Percentiles rank a stretch among this genome's conserved stretches.
Evolutionary conservation across 2,329 filamentous ascomycete species (phyloP).

Genomic region (Beauveria sp.): DNA sequence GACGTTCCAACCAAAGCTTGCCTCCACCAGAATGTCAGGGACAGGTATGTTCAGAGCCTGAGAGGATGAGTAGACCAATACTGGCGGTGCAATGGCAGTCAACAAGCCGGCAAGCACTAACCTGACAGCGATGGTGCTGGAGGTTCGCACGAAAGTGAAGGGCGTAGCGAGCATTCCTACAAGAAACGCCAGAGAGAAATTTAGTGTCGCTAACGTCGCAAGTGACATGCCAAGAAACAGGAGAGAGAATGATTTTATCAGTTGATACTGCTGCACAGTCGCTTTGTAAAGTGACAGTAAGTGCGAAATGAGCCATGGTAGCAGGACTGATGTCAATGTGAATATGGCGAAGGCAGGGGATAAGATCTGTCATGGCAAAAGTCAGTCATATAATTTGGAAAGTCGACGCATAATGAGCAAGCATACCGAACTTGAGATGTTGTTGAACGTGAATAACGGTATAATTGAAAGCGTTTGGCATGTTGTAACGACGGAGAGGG

Average conservation of each 20-base stretch:
- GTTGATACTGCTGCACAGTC: constrained; percentile 61
- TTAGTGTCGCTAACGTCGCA: constrained; percentile 85
- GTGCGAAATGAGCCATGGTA: constrained; percentile 51
- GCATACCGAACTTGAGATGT: constrained; percentile 53
- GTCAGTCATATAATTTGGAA: not conserved
- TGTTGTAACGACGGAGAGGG: constrained; percentile 62
- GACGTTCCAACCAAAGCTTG: constrained; percentile 81
- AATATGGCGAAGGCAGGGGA: constrained; percentile 52
- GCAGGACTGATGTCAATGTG: constrained; percentile 41
- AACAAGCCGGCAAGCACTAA: constrained; percentile 43
- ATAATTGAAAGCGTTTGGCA: constrained; percentile 71
- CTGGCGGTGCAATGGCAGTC: constrained; percentile 53
- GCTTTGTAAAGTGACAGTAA: constrained; percentile 47
- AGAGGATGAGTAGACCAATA: constrained; percentile 43
- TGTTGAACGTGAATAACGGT: constrained; percentile 83
- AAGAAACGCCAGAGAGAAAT: constrained; percentile 85
- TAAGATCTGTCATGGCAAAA: constrained; percentile 40
- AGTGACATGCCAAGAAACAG: constrained; percentile 86
- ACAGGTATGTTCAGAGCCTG: constrained; percentile 34
- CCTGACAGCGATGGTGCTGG: constrained; percentile 29
- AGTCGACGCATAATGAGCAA: constrained; percentile 22
- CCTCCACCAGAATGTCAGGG: constrained; percentile 56
- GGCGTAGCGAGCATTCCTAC: constrained; percentile 73
- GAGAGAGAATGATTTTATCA: constrained; percentile 88
- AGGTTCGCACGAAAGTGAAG: constrained; percentile 63